phyloP scores from a whole-genome alignment of 2,329 filamentous ascomycete species.

The Emericellopsis atlantica region DNA sequence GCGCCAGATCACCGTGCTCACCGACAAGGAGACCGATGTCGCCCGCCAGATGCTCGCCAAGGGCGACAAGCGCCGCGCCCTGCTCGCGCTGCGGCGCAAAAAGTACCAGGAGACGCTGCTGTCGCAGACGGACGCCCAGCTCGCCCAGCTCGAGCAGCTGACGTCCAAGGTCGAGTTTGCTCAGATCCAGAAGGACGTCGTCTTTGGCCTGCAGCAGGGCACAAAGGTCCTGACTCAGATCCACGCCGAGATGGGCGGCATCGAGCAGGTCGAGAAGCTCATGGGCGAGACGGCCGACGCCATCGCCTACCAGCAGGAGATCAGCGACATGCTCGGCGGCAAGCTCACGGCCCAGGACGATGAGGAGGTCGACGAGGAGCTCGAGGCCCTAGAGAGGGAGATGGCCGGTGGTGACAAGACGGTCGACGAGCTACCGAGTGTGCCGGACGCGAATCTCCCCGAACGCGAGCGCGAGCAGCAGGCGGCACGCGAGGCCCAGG shows the following conservation, averaged over 20 bases:
- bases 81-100: conserved; percentile 82
- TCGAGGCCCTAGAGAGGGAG: conserved; percentile 60
- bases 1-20: conserved; percentile 75
- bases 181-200: conserved; percentile 88
- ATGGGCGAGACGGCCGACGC: conserved; percentile 89
- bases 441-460: conserved; percentile 20
- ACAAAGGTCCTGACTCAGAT: conserved; percentile 84
- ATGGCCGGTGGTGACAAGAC: conserved; percentile 9
- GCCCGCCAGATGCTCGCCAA: conserved; percentile 70
- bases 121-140: conserved; percentile 78
- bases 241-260: conserved; percentile 86
- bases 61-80: conserved; percentile 68
- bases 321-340: conserved; percentile 81
- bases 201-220: conserved; percentile 86
- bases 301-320: conserved; percentile 85
- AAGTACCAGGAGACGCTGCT: conserved; percentile 93
- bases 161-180: conserved; percentile 90
- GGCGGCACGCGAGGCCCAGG: conserved; percentile 9
- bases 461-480: conserved; percentile 1
- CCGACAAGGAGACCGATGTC: conserved; percentile 75
- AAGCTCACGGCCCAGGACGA: conserved; percentile 91
- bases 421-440: conserved; percentile 12
- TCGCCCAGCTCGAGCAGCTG: conserved; percentile 86
- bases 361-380: conserved; percentile 93
- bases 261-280: conserved; percentile 88